Evolutionary conservation across 139 green algal species (phyloP), one percentile per base, ranked within the genome.

Genomic region (Marvania coccoides): DNA sequence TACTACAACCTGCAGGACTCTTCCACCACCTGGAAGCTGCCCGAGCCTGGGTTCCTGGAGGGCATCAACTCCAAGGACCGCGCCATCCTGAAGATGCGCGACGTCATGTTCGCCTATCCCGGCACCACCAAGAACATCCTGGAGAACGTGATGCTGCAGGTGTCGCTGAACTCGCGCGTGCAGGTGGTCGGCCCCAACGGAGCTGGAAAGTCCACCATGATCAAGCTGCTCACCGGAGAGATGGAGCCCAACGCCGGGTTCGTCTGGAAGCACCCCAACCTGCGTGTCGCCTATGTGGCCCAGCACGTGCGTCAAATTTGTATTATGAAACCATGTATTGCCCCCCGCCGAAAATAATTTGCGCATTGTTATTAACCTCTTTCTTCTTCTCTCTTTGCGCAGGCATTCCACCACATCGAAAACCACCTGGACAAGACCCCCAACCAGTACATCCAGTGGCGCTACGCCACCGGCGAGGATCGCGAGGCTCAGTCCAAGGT

Each of bases 1-100:
- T 96, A 96, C 83, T 95, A 95, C 71, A 74, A 89, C 57, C 80
- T 97, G 45, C 26, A 58, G 45, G 71, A 76, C 15, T 74, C 77
- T 46, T 57, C 74, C 63, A 65, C 75, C 24, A 88, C 82, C 30
- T 95, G 90, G 79, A 86, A 79, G 61, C 85, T 96, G 71, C 90
- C 90, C 12, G 83, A 92, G 83, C 90, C 91, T 10, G 89, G 85
- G 39, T 95, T 88, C 86, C 83, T 96, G 58, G 90, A 96, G 81
- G 91, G 91, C 61, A 83, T 97, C 39, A 96, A 94, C 84, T 90
- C 82, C 79, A 96, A 95, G 85, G 87, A 95, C 81, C 88, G 90
- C 69, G 88, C 87, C 71, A 95, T 97, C 63, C 76, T 97, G 35
- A 97, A 96, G 87, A 89, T 95, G 84, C 69, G 77, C 54, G 79